These are phyloP conservation scores for Fusarium mangiferae DNA, from an alignment of 2,329 filamentous ascomycete species.

Conservation along the genomic window DNA sequence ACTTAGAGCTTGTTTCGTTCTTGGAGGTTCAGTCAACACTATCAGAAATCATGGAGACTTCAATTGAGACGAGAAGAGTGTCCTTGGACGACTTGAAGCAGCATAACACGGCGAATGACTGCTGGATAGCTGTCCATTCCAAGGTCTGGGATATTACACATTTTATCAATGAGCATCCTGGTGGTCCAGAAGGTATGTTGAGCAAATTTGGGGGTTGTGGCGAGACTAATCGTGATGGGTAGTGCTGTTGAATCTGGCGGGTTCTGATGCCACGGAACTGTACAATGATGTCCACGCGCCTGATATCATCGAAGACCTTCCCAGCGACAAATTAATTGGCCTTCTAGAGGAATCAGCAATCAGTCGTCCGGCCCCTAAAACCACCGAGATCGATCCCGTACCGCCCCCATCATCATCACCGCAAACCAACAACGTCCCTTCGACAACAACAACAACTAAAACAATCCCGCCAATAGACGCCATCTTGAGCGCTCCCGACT, in stretches of 20 bases:
- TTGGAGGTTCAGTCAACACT: not conserved
- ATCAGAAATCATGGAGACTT: constrained; percentile 16
- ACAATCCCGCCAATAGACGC: not conserved
- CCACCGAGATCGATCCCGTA: not conserved
- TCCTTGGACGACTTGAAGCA: constrained; percentile 53
- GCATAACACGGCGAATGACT: constrained; percentile 60
- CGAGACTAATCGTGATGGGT: not conserved
- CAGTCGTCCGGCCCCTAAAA: not conserved
- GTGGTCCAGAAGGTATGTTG: constrained; percentile 48
- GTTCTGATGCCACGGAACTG: constrained; percentile 62
- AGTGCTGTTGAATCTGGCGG: constrained; percentile 62
- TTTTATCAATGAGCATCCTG: constrained; percentile 62
- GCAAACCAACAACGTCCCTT: not conserved
- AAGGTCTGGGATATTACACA: constrained; percentile 76
- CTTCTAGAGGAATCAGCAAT: constrained; percentile 51
- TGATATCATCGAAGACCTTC: constrained; percentile 53
- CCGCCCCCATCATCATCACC: not conserved
- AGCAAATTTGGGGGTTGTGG: fast-evolving
- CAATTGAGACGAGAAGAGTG: constrained; percentile 4
- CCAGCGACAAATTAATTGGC: constrained; percentile 60
- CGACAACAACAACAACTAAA: not conserved
- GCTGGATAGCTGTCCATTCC: constrained; percentile 76
- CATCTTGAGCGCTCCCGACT: constrained; percentile 55
- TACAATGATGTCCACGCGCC: constrained; percentile 63
- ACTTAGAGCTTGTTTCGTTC: not conserved